Evolutionary conservation across 257 asterid genomes (phyloP), one percentile per base, ranked within the genome.

Genomic region (Solanum lycopersicoides): DNA sequence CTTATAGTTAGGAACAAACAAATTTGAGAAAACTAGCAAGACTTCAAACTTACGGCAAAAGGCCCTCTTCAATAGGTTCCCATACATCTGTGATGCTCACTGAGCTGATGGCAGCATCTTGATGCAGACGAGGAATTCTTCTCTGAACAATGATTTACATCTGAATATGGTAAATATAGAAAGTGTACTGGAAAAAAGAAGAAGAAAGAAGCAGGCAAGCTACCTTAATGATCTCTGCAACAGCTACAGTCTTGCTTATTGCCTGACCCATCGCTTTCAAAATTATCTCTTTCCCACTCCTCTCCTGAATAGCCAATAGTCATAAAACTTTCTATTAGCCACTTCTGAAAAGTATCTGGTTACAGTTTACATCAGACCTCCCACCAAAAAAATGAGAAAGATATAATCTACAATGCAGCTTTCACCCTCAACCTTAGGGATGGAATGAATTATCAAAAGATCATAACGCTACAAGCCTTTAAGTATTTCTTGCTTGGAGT

Each of bases 31-130:
- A 32, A 39, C 85, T n/a, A 37, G 66, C 82, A 11, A 66, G 21
- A 35, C 12, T 8, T 20, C 44, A 72, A 89, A 91, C 97, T 91
- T 90, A 97, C 99, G 90, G 96, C 92, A 95, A 91, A 90, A 97
- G 99, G 83, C 99, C 99, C 93, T 97, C 99, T 92, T 97, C 99
- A 90, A 97, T 93, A 91, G 99, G 99, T 90, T 95, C 99, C 93
- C 98, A 97, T 20, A 95, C 91, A 87, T 97, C 99, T 3, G 96
- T 95, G 82, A 97, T 94, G 93, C 98, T 97, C 88, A 95, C 91
- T 74, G 99, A 97, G 90, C 98, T 93, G 88, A 97, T 95, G 76
- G 95, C 92, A 77, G 98, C 95, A 89, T 95, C 98, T 79, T 97
- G 99, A 91, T 97, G 95, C 91, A 97, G 88, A 59, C 89, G 92